These are phyloP conservation scores for Blastocrithidia nonstop DNA, from an alignment of 208 protist genomes.

Conservation along the genomic window DNA sequence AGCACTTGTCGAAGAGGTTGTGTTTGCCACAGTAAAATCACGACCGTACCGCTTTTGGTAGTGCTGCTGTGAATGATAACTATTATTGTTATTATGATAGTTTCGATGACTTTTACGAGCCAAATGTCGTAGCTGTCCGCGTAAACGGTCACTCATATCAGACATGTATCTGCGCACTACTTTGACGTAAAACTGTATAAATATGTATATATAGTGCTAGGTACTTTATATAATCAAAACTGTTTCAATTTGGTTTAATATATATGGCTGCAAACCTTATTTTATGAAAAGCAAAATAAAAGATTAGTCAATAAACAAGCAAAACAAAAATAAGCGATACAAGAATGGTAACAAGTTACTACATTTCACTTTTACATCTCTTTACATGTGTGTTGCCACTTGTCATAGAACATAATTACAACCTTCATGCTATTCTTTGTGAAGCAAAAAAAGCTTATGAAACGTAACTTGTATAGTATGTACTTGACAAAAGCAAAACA, in stretches of 20 bases:
- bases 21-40: not conserved
- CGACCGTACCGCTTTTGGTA: not conserved
- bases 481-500: not conserved
- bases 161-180: slow-evolving; percentile 10
- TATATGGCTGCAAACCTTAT: not conserved
- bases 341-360: no score
- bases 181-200: not conserved
- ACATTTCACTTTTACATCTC: no score
- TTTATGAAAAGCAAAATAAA: not conserved
- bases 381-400: no score
- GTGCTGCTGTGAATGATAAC: not conserved
- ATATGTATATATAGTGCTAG: not conserved
- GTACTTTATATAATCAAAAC: not conserved
- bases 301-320: not conserved
- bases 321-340: no score
- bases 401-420: no score
- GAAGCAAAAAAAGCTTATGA: no score
- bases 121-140: slow-evolving; percentile 29
- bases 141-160: slow-evolving; percentile 40
- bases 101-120: slow-evolving; percentile 27
- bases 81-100: slow-evolving; percentile 10
- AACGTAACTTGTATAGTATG: not conserved
- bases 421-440: no score
- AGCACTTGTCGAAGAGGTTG: slow-evolving; percentile 9
- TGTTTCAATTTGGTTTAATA: not conserved